Evolutionary conservation across 805 yeast genomes (phyloP).

Genomic region (Suhomyces faveliae): DNA sequence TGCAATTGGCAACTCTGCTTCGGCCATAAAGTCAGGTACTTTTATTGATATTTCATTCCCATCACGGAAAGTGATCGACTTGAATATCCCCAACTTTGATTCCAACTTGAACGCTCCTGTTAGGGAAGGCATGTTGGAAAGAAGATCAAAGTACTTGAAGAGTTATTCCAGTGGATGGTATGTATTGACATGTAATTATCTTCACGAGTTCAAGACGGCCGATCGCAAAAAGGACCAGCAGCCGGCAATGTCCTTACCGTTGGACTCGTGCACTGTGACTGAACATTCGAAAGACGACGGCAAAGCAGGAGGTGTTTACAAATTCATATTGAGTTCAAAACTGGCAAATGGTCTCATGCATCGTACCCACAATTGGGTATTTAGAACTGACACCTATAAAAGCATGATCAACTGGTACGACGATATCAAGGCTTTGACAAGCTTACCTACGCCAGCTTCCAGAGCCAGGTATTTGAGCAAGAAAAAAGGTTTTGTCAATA

Average conservation of each 20-base stretch:
- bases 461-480: slow-evolving; percentile 46
- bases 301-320: slow-evolving; percentile 52
- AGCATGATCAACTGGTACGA: slow-evolving; percentile 82
- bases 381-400: slow-evolving; percentile 81
- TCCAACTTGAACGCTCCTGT: slow-evolving; percentile 64
- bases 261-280: slow-evolving; percentile 76
- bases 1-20: slow-evolving; percentile 26
- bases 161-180: slow-evolving; percentile 91
- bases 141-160: slow-evolving; percentile 87
- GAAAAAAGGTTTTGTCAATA: slow-evolving; percentile 11
- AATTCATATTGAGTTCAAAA: slow-evolving; percentile 77
- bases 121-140: slow-evolving; percentile 78
- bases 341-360: slow-evolving; percentile 68
- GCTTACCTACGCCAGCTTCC: slow-evolving; percentile 57
- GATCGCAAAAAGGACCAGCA: slow-evolving; percentile 78
- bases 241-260: slow-evolving; percentile 79
- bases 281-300: slow-evolving; percentile 80
- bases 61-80: slow-evolving; percentile 42
- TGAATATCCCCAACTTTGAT: slow-evolving; percentile 64
- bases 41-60: slow-evolving; percentile 42
- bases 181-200: slow-evolving; percentile 80
- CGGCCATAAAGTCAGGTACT: slow-evolving; percentile 32
- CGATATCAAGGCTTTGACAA: slow-evolving; percentile 68
- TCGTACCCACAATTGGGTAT: slow-evolving; percentile 91
- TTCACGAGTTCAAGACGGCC: slow-evolving; percentile 84